phyloP scores from a whole-genome alignment of 2,329 filamentous ascomycete species.

The Zalaria sp. region DNA sequence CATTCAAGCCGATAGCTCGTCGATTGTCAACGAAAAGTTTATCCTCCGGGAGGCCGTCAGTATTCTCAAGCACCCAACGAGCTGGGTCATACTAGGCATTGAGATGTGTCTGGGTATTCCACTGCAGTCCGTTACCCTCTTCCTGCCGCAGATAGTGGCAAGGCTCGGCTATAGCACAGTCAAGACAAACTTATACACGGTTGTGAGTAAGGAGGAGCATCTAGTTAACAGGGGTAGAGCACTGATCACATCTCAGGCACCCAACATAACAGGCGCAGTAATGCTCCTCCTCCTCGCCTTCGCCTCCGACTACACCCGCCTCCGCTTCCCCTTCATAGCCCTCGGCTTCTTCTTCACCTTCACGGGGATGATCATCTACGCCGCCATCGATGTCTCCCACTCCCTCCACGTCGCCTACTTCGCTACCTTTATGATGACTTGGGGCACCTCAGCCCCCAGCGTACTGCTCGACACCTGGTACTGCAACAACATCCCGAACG shows the following conservation, averaged over 20 bases:
- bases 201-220: constrained; percentile 19
- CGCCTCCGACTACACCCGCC: constrained; percentile 48
- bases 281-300: constrained; percentile 63
- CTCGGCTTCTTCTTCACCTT: constrained; percentile 63
- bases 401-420: constrained; percentile 58
- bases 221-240: too few relatives aligned
- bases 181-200: constrained; percentile 67
- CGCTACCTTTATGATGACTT: constrained; percentile 70
- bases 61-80: constrained; percentile 40
- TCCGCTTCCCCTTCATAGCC: constrained; percentile 61
- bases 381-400: constrained; percentile 47
- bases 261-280: constrained; percentile 59
- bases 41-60: constrained; percentile 34
- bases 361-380: constrained; percentile 66
- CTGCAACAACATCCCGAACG: constrained; percentile 72
- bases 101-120: constrained; percentile 47
- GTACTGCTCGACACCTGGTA: constrained; percentile 59
- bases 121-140: constrained; percentile 41
- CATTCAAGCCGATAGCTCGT: constrained; percentile 63
- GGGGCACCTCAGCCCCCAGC: constrained; percentile 59
- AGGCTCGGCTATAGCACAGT: constrained; percentile 39
- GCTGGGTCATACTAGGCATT: constrained; percentile 40
- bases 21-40: constrained; percentile 44
- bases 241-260: constrained; percentile 30
- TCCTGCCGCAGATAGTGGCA: constrained; percentile 43